A percentile compares a stretch with the other conserved stretches of the same genome.
phyloP scores from a whole-genome alignment of 2,329 filamentous ascomycete species.

The Escovopsis sp. region DNA sequence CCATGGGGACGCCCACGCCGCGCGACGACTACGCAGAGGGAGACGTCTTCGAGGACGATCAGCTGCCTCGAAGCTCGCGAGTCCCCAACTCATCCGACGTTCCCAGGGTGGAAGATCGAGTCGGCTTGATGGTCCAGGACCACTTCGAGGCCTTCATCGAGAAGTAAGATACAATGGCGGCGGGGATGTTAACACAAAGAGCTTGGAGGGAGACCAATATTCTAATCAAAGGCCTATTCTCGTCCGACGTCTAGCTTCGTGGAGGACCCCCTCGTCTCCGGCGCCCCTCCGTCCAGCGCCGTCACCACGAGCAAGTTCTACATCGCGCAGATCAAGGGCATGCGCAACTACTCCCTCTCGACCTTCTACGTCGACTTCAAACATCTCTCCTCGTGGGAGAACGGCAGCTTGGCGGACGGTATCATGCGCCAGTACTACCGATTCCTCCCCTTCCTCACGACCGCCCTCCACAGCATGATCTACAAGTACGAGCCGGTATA shows the following conservation, averaged over 20 bases:
- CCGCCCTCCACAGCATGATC: conserved; percentile 82
- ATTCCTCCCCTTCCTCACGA: conserved; percentile 80
- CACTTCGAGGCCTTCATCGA: conserved; percentile 73
- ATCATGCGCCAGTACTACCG: conserved; percentile 89
- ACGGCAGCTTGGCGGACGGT: conserved; percentile 70
- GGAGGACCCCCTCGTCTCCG: conserved; percentile 52
- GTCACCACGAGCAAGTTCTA: conserved; percentile 71
- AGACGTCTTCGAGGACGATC: conserved; percentile 50
- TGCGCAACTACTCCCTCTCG: conserved; percentile 60
- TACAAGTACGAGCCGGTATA: conserved; percentile 89
- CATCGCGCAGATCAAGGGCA: conserved; percentile 66
- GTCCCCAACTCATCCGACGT: conserved; percentile 36
- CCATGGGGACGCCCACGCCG: conserved; percentile 37
- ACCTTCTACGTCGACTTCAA: conserved; percentile 80
- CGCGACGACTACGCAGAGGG: conserved; percentile 43
- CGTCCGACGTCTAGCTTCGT: conserved; percentile 34
- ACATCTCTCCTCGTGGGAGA: conserved; percentile 63
- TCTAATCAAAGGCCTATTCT: not conserved
- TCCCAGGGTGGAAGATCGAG: conserved; percentile 59
- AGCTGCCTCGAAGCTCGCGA: conserved; percentile 38
- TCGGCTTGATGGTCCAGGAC: conserved; percentile 59
- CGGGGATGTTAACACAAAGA: no score
- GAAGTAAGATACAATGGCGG: conserved; percentile 32
- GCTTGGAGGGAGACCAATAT: not conserved
- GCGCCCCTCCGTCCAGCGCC: conserved; percentile 51